phyloP scores from a whole-genome alignment of 768 basidiomycete species.

The Naganishia randhawae region DNA sequence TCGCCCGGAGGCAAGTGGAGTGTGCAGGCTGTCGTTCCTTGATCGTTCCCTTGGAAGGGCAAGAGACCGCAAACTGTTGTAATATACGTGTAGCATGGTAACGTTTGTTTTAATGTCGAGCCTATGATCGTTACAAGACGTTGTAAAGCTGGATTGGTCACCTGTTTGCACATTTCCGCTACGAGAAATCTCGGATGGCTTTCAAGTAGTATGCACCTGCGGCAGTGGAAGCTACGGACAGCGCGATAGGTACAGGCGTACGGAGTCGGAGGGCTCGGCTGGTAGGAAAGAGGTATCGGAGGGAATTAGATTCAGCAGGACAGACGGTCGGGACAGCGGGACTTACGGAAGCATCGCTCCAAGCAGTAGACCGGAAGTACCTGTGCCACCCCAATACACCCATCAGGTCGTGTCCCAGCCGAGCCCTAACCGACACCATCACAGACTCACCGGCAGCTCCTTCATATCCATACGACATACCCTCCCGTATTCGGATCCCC shows the following conservation, averaged over 20 bases:
- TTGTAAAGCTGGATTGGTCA: too few relatives aligned
- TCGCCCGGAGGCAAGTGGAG: slow-evolving; percentile 8
- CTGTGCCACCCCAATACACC: background rate
- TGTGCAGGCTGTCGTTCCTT: slow-evolving; percentile 20
- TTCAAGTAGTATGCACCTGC: slow-evolving; percentile 28
- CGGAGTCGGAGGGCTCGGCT: slow-evolving; percentile 29
- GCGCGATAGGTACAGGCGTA: slow-evolving; percentile 27
- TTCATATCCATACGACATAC: slow-evolving; percentile 49
- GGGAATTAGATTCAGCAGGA: background rate
- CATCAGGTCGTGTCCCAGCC: too few relatives aligned
- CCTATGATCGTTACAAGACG: background rate
- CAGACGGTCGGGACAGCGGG: background rate
- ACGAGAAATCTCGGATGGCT: slow-evolving; percentile 24
- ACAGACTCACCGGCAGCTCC: slow-evolving; percentile 44
- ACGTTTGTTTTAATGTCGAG: background rate
- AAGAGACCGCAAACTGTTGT: too few relatives aligned
- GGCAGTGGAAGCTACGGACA: slow-evolving; percentile 25
- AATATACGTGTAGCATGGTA: too few relatives aligned
- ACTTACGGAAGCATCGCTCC: slow-evolving; percentile 29
- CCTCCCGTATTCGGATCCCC: slow-evolving; percentile 47
- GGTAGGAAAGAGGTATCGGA: background rate
- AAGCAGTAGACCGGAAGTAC: slow-evolving; percentile 24
- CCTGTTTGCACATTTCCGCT: too few relatives aligned
- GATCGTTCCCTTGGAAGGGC: too few relatives aligned
- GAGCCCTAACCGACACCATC: too few relatives aligned